Conservation (phyloP, 306 rosid genomes). For the Casuarina cunninghamiana region DNA sequence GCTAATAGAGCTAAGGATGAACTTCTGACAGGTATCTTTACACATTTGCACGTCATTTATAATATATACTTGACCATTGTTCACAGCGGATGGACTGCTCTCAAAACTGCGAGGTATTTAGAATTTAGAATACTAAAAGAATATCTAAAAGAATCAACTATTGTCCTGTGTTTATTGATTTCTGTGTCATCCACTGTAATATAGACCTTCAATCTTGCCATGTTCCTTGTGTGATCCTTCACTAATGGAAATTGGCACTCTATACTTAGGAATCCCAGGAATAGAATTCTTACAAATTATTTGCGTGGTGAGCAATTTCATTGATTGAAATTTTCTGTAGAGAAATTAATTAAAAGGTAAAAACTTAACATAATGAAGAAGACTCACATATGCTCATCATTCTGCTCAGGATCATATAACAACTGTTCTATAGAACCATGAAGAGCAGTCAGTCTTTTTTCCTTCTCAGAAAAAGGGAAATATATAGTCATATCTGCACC, state of each 20-base stretch:
- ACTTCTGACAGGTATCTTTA: background rate
- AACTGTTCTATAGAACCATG: slow-evolving; percentile 77
- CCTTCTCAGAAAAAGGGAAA: slow-evolving; percentile 79
- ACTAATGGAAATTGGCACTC: background rate
- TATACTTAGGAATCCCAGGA: too few relatives aligned
- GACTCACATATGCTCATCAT: slow-evolving; percentile 74
- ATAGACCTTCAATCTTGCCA: background rate
- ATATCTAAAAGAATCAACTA: background rate
- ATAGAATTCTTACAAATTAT: background rate
- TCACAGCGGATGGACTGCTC: background rate
- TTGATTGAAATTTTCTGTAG: background rate
- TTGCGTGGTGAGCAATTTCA: slow-evolving; percentile 15
- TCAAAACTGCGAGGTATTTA: slow-evolving; percentile 18
- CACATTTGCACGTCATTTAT: background rate
- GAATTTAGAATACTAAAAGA: background rate
- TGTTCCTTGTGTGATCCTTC: background rate
- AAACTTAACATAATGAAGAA: slow-evolving; percentile 12
- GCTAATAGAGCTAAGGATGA: background rate
- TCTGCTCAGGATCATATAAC: slow-evolving; percentile 62
- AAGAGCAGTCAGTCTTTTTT: slow-evolving; percentile 72
- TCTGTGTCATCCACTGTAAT: background rate
- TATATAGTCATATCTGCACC: slow-evolving; percentile 90
- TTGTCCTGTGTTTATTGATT: background rate
- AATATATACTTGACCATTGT: background rate
- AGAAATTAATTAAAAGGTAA: slow-evolving; percentile 3